These are phyloP conservation scores for Trametes pubescens DNA, from an alignment of 1,284 basidiomycete species.

Conservation along the genomic window DNA sequence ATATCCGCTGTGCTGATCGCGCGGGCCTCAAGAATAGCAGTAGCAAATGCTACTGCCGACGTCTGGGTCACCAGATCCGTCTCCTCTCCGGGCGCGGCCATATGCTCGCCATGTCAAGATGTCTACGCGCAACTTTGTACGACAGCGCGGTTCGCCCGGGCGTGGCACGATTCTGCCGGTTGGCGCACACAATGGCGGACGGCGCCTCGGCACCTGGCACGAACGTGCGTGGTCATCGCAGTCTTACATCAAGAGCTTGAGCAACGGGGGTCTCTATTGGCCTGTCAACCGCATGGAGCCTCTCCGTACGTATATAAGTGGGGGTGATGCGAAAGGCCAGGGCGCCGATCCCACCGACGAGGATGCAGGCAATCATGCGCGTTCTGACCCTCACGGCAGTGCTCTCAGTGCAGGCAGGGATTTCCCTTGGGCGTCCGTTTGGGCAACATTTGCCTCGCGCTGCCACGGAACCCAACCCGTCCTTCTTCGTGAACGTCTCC, in stretches of 20 bases:
- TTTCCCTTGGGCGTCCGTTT: constrained; percentile 13
- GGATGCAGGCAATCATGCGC: constrained; percentile 11
- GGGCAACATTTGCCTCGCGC: background rate
- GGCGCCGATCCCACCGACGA: background rate
- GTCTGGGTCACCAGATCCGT: background rate
- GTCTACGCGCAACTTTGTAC: background rate
- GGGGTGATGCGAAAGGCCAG: background rate
- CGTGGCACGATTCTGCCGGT: background rate
- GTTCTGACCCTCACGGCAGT: constrained; percentile 15
- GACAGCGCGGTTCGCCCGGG: background rate
- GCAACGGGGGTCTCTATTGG: background rate
- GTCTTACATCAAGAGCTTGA: constrained; percentile 7
- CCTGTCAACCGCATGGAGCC: background rate
- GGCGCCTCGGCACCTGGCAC: background rate
- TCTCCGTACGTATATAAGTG: constrained; percentile 10
- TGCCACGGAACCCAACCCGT: constrained; percentile 32
- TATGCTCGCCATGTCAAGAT: background rate
- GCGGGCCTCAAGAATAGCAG: background rate
- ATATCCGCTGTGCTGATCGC: too few species aligned
- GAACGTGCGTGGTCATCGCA: constrained; percentile 17
- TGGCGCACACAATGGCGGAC: constrained; percentile 2
- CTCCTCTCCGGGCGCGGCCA: background rate
- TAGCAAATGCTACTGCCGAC: background rate
- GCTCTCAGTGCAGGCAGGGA: constrained; percentile 12
- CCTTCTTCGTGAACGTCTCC: constrained; percentile 31